phyloP scores from a whole-genome alignment of 2,329 filamentous ascomycete species.

The Ceratocystis cubensis region DNA sequence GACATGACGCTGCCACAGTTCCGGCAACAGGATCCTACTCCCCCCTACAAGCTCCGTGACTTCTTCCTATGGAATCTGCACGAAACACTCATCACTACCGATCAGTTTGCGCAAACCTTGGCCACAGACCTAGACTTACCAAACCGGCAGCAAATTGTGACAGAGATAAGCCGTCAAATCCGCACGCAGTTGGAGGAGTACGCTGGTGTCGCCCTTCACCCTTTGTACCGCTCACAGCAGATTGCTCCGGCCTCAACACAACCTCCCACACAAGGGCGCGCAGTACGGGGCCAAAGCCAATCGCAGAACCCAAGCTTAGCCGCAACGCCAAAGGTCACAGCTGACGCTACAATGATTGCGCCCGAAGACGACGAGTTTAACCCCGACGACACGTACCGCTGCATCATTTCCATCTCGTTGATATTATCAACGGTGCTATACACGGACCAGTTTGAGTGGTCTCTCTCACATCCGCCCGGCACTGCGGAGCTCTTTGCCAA shows the following conservation, averaged over 20 bases:
- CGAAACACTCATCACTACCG: conserved; percentile 84
- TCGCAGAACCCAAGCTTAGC: background rate
- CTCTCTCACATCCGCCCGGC: conserved; percentile 77
- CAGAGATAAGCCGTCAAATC: conserved; percentile 85
- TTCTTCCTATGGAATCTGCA: conserved; percentile 98
- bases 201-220: conserved; percentile 83
- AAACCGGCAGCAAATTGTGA: conserved; percentile 53
- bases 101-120: conserved; percentile 83
- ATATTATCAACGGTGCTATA: conserved; percentile 86
- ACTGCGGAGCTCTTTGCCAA: conserved; percentile 87
- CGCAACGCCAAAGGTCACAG: conserved; percentile 45
- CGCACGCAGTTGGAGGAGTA: conserved; percentile 93
- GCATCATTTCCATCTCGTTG: conserved; percentile 80
- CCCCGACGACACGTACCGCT: conserved; percentile 88
- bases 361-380: conserved; percentile 55
- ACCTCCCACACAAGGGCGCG: conserved; percentile 21
- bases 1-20: conserved; percentile 69
- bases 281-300: conserved; percentile 3
- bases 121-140: conserved; percentile 91
- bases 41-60: conserved; percentile 80
- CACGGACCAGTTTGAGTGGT: conserved; percentile 98
- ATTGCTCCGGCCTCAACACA: conserved; percentile 19
- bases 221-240: conserved; percentile 61
- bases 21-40: conserved; percentile 62
- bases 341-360: conserved; percentile 47